Conservation (phyloP, 2,329 filamentous ascomycete genomes). For the Colletotrichum spaethianum region DNA sequence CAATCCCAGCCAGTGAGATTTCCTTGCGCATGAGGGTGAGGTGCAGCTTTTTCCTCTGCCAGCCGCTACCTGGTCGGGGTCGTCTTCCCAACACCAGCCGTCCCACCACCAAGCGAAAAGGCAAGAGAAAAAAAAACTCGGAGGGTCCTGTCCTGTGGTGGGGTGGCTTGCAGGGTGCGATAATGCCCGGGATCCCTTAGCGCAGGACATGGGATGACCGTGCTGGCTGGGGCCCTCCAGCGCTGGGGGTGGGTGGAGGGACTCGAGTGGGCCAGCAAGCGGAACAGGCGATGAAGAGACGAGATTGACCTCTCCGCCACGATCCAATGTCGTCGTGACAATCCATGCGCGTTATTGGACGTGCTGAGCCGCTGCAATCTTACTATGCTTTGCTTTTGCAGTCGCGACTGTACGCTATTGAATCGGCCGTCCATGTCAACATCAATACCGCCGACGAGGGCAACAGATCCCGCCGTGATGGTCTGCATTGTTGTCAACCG, state of each 20-base stretch:
- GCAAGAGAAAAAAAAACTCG: not conserved
- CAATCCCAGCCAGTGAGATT: slow-evolving; percentile 24
- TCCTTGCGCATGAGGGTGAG: slow-evolving; percentile 9
- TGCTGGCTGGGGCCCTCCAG: not conserved
- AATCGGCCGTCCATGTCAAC: slow-evolving; percentile 13
- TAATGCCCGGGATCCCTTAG: slow-evolving; percentile 25
- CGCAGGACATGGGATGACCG: slow-evolving; percentile 35
- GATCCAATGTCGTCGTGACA: slow-evolving; percentile 38
- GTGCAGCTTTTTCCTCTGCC: slow-evolving; percentile 7
- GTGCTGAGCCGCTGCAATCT: slow-evolving; percentile 36
- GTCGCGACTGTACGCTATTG: slow-evolving; percentile 28
- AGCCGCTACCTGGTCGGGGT: slow-evolving; percentile 11
- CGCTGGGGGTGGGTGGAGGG: slow-evolving; percentile 8
- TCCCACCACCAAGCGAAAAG: not conserved
- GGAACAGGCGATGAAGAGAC: slow-evolving; percentile 38
- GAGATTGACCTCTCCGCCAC: slow-evolving; percentile 40
- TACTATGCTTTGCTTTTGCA: slow-evolving; percentile 37
- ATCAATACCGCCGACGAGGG: not conserved
- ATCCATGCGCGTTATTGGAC: slow-evolving; percentile 29
- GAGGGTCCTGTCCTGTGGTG: slow-evolving; percentile 22
- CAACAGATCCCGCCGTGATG: not conserved
- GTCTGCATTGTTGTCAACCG: not conserved
- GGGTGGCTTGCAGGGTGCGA: slow-evolving; percentile 14
- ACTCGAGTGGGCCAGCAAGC: slow-evolving; percentile 34
- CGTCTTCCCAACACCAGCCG: not conserved